These are phyloP conservation scores for Annona cherimola DNA, from an alignment of 164 flowering plant genomes.

Conservation along the genomic window DNA sequence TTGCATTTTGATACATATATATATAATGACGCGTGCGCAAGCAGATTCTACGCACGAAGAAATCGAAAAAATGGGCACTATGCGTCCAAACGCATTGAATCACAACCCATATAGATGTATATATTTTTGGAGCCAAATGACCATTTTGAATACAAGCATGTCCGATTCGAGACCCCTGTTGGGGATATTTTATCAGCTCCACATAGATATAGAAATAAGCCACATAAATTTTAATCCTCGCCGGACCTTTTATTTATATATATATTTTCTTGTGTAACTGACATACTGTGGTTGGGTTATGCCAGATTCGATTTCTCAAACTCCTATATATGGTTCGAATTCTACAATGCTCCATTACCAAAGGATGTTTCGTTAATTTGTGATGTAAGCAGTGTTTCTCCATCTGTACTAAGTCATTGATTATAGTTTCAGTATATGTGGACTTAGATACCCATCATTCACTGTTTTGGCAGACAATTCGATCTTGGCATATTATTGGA, in stretches of 20 bases:
- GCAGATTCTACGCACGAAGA: constrained; percentile 27
- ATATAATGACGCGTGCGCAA: background rate
- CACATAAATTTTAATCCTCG: background rate
- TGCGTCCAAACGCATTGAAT: background rate
- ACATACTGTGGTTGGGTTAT: background rate
- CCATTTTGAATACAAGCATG: background rate
- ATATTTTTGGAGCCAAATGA: background rate
- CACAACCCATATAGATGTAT: background rate
- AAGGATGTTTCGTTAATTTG: constrained; percentile 68
- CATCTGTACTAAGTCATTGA: background rate
- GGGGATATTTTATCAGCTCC: background rate
- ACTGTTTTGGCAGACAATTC: constrained; percentile 53
- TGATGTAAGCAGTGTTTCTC: constrained; percentile 57
- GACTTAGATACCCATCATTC: constrained; percentile 5
- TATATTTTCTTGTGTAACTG: background rate
- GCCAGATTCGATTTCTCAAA: constrained; percentile 78
- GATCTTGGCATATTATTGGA: constrained; percentile 90
- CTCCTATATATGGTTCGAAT: constrained; percentile 94
- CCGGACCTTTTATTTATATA: background rate
- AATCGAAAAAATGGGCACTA: constrained; percentile 37
- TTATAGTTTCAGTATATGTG: constrained; percentile 2
- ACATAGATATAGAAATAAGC: background rate
- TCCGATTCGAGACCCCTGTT: background rate
- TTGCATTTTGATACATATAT: background rate
- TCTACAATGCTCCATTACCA: constrained; percentile 66